Evolutionary conservation across 306 rosid genomes (phyloP).

Genomic region (Lathyrus aphaca): DNA sequence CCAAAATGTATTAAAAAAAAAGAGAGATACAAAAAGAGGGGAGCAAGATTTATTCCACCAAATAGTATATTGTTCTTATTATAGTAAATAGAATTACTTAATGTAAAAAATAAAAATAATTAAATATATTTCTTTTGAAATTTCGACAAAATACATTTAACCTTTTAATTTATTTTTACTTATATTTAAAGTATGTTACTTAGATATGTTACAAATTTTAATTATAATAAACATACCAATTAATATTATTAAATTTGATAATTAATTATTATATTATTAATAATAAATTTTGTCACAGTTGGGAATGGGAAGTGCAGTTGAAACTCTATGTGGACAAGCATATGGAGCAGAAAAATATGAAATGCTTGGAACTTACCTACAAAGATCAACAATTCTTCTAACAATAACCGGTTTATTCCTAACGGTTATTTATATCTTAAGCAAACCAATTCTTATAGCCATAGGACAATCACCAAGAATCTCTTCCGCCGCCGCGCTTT

Average conservation of each 20-base stretch:
- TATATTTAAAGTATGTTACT: no score
- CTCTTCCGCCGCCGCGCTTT: conserved; percentile 55
- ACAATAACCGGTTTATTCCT: conserved; percentile 32
- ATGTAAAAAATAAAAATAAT: no score
- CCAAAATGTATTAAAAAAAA: no score
- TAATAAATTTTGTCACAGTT: conserved; percentile 44
- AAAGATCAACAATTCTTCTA: conserved; percentile 66
- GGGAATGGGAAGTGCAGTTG: conserved; percentile 96
- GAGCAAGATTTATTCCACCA: no score
- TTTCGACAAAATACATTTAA: no score
- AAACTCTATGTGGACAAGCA: conserved; percentile 86
- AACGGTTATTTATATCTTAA: conserved; percentile 46
- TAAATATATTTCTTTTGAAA: no score
- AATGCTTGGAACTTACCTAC: conserved; percentile 71
- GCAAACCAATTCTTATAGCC: conserved; percentile 49
- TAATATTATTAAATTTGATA: neutral
- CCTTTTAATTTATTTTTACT: no score
- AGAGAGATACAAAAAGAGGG: no score
- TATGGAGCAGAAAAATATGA: conserved; percentile 63
- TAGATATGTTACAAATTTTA: no score
- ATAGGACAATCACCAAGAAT: conserved; percentile 61
- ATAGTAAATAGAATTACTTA: no score
- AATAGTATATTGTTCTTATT: no score
- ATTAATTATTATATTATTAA: neutral
- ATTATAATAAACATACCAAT: no score